Evolutionary conservation across 1,139 yeast genomes (phyloP).

Genomic region (Geotrichum phurueaensis): DNA sequence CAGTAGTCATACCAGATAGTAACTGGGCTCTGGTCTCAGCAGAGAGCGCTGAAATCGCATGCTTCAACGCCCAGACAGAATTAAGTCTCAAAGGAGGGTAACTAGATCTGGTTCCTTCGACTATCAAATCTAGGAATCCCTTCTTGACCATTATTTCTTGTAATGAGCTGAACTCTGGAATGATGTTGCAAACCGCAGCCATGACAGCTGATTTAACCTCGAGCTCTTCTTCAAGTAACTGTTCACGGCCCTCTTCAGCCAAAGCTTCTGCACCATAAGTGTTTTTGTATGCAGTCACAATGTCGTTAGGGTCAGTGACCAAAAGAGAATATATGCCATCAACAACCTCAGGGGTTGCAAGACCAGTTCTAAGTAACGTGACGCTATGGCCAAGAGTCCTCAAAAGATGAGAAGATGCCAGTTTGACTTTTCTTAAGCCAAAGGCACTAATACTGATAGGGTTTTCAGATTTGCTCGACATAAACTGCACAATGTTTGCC

Average conservation of each 20-base stretch:
- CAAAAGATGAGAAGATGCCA: conserved; percentile 50
- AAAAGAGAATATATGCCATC: conserved; percentile 43
- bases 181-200: conserved; percentile 69
- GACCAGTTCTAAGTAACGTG: conserved; percentile 58
- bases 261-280: conserved; percentile 16
- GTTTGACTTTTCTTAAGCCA: conserved; percentile 28
- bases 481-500: conserved; percentile 27
- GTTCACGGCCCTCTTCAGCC: conserved; percentile 26
- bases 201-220: conserved; percentile 54
- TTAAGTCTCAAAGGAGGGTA: conserved; percentile 41
- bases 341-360: conserved; percentile 53
- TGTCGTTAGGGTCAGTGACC: conserved; percentile 23
- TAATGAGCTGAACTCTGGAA: conserved; percentile 74
- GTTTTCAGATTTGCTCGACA: conserved; percentile 21
- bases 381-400: conserved; percentile 74
- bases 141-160: conserved; percentile 52
- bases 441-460: conserved; percentile 17
- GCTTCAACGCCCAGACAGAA: conserved; percentile 53
- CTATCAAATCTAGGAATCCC: conserved; percentile 48
- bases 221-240: conserved; percentile 34
- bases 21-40: conserved; percentile 32
- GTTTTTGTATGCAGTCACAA: conserved; percentile 10
- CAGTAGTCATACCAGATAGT: conserved; percentile 45
- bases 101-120: conserved; percentile 34
- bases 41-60: conserved; percentile 46